phyloP scores from a whole-genome alignment of 352 stramenopile genomes.

The Phytophthora pseudosyringae region DNA sequence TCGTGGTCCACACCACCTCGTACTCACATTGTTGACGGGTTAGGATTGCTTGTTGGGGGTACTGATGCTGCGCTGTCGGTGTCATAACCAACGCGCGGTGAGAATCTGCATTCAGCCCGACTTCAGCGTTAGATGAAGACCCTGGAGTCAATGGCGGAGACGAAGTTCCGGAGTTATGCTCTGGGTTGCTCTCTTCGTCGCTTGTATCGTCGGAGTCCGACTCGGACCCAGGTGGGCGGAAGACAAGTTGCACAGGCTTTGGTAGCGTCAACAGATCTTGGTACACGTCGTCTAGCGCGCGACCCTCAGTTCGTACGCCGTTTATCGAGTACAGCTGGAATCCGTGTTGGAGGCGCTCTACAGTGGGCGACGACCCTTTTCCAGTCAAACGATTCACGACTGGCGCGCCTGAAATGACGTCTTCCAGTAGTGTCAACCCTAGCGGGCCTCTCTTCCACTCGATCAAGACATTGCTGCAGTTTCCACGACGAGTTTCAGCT shows the following conservation, averaged over 20 bases:
- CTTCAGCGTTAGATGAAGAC: not conserved
- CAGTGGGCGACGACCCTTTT: slow-evolving; percentile 48
- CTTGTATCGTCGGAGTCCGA: slow-evolving; percentile 16
- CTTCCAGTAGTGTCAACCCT: slow-evolving; percentile 59
- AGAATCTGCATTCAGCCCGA: slow-evolving; percentile 10
- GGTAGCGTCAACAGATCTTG: slow-evolving; percentile 36
- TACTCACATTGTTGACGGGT: slow-evolving; percentile 32
- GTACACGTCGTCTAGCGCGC: slow-evolving; percentile 42
- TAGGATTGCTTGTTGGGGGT: slow-evolving; percentile 7
- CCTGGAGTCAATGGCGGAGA: slow-evolving; percentile 5
- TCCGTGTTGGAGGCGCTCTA: slow-evolving; percentile 53
- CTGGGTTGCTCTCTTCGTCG: slow-evolving; percentile 24
- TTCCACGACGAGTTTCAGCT: not conserved
- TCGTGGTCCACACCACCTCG: slow-evolving; percentile 35
- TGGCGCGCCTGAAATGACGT: slow-evolving; percentile 51
- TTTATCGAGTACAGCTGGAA: slow-evolving; percentile 64
- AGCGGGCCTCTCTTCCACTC: slow-evolving; percentile 58
- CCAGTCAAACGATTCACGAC: slow-evolving; percentile 77
- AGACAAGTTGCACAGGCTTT: slow-evolving; percentile 64
- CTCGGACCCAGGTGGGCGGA: slow-evolving; percentile 36
- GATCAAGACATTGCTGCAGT: slow-evolving; percentile 40
- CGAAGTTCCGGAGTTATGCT: slow-evolving; percentile 6
- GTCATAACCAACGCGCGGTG: slow-evolving; percentile 12
- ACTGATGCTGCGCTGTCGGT: slow-evolving; percentile 8
- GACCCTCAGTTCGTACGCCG: slow-evolving; percentile 35